A percentile compares a stretch with the other conserved stretches of the same genome.
Evolutionary conservation across 108 stramenopile species (phyloP).

Genomic region (Nitzschia sp.): DNA sequence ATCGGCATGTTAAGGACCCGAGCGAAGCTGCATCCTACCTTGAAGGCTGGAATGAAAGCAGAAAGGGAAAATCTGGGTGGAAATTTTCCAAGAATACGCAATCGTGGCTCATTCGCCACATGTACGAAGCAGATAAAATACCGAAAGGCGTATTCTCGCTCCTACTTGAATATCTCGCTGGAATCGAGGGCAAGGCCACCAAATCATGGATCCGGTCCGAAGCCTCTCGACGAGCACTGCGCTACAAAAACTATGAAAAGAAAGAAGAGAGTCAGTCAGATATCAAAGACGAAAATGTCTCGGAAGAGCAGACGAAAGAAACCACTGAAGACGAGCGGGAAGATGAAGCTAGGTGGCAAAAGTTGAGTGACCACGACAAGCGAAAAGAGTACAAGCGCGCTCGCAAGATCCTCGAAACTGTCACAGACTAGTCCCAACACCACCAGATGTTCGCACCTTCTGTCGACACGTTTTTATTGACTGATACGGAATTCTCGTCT

Average conservation of each 20-base stretch:
- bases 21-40: conserved; percentile 69
- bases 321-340: conserved; percentile 32
- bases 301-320: background rate
- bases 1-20: conserved; percentile 50
- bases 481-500: too few species aligned
- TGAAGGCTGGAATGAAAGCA: conserved; percentile 53
- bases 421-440: conserved; percentile 29
- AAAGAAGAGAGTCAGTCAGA: conserved; percentile 2
- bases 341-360: conserved; percentile 54
- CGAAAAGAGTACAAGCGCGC: conserved; percentile 86
- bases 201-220: conserved; percentile 54
- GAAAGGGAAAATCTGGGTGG: conserved; percentile 50
- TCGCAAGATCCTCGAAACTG: conserved; percentile 62
- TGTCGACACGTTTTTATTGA: too few species aligned
- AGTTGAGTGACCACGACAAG: conserved; percentile 74
- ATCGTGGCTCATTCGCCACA: conserved; percentile 88
- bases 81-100: conserved; percentile 96
- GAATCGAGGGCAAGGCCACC: conserved; percentile 52
- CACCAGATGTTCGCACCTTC: too few species aligned
- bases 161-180: conserved; percentile 66
- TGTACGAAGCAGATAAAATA: conserved; percentile 86
- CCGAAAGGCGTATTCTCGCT: conserved; percentile 60
- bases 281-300: background rate
- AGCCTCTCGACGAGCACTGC: conserved; percentile 59
- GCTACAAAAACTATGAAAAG: conserved; percentile 77